phyloP scores from a whole-genome alignment of 257 asterid species.

The Solanum pinnatisectum region DNA sequence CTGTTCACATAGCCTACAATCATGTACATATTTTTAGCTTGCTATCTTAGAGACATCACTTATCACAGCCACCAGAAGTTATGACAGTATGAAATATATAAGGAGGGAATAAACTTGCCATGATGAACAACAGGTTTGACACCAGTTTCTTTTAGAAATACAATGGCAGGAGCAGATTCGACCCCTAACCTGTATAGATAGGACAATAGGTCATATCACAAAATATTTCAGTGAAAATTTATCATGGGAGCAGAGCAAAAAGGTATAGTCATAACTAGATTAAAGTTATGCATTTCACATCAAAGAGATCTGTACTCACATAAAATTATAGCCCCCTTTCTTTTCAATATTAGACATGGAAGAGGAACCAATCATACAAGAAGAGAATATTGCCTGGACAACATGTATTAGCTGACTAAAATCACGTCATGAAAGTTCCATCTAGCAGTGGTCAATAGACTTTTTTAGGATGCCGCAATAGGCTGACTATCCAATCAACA shows the following conservation, averaged over 20 bases:
- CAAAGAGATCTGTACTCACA: background rate
- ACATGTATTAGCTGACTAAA: background rate
- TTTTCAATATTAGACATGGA: background rate
- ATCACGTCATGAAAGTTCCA: background rate
- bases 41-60: constrained; percentile 1
- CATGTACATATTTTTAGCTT: constrained; percentile 21
- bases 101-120: constrained; percentile 34
- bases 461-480: background rate
- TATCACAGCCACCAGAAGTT: background rate
- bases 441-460: background rate
- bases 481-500: background rate
- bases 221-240: background rate
- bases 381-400: background rate
- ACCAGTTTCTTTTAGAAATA: constrained; percentile 86
- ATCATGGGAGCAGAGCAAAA: background rate
- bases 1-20: constrained; percentile 71
- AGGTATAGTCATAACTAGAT: background rate
- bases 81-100: background rate
- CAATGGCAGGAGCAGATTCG: constrained; percentile 90
- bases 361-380: background rate
- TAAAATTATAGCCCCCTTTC: background rate
- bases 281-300: background rate
- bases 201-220: constrained; percentile 1
- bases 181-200: constrained; percentile 62
- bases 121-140: constrained; percentile 72